Evolutionary conservation across 768 basidiomycete species (phyloP).

Genomic region (Cantharellus cinnabarinus): DNA sequence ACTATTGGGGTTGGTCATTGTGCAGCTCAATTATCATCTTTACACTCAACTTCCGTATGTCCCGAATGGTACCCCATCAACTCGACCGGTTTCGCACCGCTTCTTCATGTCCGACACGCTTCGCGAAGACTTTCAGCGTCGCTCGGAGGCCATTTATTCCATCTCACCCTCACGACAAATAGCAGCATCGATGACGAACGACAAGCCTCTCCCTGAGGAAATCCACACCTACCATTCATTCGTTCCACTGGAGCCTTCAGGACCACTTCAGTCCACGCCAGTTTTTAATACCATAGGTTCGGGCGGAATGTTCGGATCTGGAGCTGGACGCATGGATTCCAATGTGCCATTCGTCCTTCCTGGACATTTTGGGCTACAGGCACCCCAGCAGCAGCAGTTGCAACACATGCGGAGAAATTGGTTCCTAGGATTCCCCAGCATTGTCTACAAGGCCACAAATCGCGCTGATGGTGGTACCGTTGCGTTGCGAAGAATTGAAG

Average conservation of each 20-base stretch:
- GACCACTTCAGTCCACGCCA: constrained; percentile 8
- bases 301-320: neutral
- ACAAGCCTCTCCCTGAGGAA: constrained; percentile 57
- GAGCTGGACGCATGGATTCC: neutral
- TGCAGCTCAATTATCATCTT: constrained; percentile 77
- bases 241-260: constrained; percentile 46
- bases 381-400: neutral
- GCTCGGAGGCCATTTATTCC: constrained; percentile 25
- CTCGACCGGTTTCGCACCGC: constrained; percentile 17
- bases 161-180: constrained; percentile 16
- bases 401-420: constrained; percentile 33
- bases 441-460: constrained; percentile 65
- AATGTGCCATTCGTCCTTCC: too few species aligned
- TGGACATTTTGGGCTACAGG: neutral
- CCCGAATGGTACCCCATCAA: constrained; percentile 23
- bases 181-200: constrained; percentile 11
- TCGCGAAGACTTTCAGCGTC: constrained; percentile 35
- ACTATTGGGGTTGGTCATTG: neutral
- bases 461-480: constrained; percentile 60
- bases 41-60: constrained; percentile 54
- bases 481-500: constrained; percentile 67
- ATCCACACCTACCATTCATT: constrained; percentile 81
- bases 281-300: constrained; percentile 17
- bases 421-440: constrained; percentile 66
- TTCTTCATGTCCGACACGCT: constrained; percentile 78